Evolutionary conservation across 129 eudicot genomes (phyloP).

Genomic region (Centella asiatica): DNA sequence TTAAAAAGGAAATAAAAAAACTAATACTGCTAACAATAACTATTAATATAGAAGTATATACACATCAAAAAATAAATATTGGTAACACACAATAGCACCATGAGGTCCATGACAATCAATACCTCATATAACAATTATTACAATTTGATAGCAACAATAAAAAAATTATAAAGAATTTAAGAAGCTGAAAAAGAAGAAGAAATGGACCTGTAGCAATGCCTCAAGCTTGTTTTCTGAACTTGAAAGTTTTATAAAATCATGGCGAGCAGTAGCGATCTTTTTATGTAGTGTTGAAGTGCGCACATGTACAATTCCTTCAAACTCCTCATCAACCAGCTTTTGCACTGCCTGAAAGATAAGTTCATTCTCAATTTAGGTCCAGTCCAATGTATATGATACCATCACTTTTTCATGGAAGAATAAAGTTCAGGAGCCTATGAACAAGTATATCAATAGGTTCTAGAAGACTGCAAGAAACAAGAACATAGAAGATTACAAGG

Average conservation of each 20-base stretch:
- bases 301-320: constrained; percentile 77
- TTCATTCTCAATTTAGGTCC: too few relatives aligned
- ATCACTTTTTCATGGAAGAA: too few relatives aligned
- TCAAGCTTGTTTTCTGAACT: constrained; percentile 95
- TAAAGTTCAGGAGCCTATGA: too few relatives aligned
- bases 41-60: too few relatives aligned
- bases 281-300: constrained; percentile 87
- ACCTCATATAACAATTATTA: not conserved
- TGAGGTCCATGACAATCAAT: not conserved
- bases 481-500: too few relatives aligned
- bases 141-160: not conserved
- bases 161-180: not conserved
- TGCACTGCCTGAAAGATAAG: constrained; percentile 80
- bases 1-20: too few relatives aligned
- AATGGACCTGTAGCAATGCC: constrained; percentile 74
- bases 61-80: not conserved
- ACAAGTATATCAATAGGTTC: too few relatives aligned
- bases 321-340: constrained; percentile 86
- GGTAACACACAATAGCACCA: not conserved
- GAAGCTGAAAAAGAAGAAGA: constrained; percentile 6
- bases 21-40: too few relatives aligned
- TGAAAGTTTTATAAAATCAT: constrained; percentile 84
- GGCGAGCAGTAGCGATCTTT: constrained; percentile 89
- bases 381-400: too few relatives aligned
- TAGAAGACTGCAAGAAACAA: too few relatives aligned